Conservation (phyloP, 1,139 yeast genomes). For the Nakaseomyces glabratus region DNA sequence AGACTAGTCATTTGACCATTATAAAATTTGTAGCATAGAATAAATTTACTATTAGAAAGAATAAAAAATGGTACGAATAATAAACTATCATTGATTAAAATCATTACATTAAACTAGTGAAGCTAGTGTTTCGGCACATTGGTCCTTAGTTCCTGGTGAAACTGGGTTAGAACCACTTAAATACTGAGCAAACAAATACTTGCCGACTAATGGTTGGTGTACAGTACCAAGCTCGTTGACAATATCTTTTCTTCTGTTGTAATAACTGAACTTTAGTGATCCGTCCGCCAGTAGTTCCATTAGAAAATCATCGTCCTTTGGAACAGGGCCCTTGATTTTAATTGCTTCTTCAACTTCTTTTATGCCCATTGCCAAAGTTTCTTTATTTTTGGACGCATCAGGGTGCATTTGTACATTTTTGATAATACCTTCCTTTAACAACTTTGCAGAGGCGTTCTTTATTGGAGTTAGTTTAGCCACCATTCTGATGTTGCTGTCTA, state of each 20-base stretch:
- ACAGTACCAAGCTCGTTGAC: conserved; percentile 37
- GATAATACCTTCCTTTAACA: conserved; percentile 74
- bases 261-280: conserved; percentile 36
- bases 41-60: too few species aligned
- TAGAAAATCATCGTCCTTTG: conserved; percentile 26
- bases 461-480: conserved; percentile 70
- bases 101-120: conserved; percentile 69
- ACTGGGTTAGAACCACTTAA: conserved; percentile 47
- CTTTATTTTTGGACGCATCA: conserved; percentile 4
- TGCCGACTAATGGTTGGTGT: conserved; percentile 41
- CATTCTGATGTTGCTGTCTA: conserved; percentile 49
- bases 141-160: conserved; percentile 32
- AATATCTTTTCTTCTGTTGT: conserved; percentile 29
- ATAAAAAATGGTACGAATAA: too few species aligned
- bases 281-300: conserved; percentile 41
- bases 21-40: too few species aligned
- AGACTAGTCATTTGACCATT: too few species aligned
- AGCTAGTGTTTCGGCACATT: conserved; percentile 23
- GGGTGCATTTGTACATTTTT: conserved; percentile 26
- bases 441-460: conserved; percentile 78
- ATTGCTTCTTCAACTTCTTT: conserved; percentile 8
- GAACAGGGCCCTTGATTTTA: conserved; percentile 8
- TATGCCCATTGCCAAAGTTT: conserved; percentile 3
- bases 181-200: conserved; percentile 44
- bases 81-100: too few species aligned